Evolutionary conservation across 169 alveolate species (phyloP), one percentile per base, ranked within the genome.

Genomic region (Eimeria praecox): DNA sequence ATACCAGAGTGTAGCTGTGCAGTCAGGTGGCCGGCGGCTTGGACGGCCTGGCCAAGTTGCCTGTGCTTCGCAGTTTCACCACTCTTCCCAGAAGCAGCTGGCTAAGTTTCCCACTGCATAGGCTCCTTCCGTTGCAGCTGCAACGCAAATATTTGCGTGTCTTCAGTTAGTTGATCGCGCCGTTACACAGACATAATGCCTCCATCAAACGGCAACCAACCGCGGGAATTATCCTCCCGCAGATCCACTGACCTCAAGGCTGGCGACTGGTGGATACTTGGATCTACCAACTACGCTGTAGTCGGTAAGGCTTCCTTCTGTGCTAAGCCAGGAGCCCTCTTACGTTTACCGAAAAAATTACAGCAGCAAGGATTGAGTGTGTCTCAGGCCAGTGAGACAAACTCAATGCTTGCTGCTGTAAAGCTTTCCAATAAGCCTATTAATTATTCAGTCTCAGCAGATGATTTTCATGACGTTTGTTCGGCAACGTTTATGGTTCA

Each of bases 221-320:
- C 12, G 40, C 38, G 40, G 75, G 75, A 64, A n/a, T 0, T 20
- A 0, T 27, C 75, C 56, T 10, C 27, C 10, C 49, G 85, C 4
- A 1, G 85, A 22, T 27, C 38, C 35, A 38, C 52, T 9, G 54
- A 73, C 16, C 33, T 35, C 52, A 78, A 42, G 42, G 89, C 20
- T 8, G 89, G 89, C 27, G 91, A 83, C 77, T 83, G 91, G 91
- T 83, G 91, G 91, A 83, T 83, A 64, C 46, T 83, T 18, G 91
- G 91, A 12, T 52, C 91, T 30, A 83, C 91, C 30, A 83, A 54
- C 30, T 83, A 52, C 52, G 49, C 75, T 30, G 77, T 83, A 16
- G 91, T 83, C 42, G 91, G 91, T 83, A 54, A 78, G 66, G 46
- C 9, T 38, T 77, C 22, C 59, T 40, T 9, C 12, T 2, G 0